Evolutionary conservation across 148 eudicot species (phyloP), one percentile per base, ranked within the genome.

Genomic region (Oxyria digyna): DNA sequence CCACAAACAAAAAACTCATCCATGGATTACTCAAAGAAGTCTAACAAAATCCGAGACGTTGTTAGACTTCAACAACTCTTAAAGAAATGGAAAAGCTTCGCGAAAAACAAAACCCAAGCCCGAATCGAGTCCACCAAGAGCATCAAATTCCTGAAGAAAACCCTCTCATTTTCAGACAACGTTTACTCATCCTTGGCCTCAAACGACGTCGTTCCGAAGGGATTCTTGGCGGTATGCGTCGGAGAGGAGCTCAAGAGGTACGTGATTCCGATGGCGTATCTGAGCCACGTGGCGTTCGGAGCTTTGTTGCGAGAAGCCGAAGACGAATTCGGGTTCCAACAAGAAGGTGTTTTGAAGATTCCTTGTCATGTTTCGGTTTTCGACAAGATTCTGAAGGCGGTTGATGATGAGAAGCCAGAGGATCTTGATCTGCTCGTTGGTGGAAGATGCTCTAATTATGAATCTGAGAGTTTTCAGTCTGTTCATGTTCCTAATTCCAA

Each of bases 301-400:
- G 70, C 81, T 15, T 66, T 93, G 0, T 78, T 93, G 0, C 73
- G 85, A 73, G 91, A 93, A 74, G 98, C 98, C 1, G 98, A 93
- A 59, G 98, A 93, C 32, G 96, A 93, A 71, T 93, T 93, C 42
- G 98, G 98, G 2, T 93, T 93, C 69, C 90, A 93, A 40, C 91
- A 89, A 75, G 88, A 87, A 33, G 96, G 98, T 0, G 87, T 93
- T 8, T 84, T 93, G 26, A 83, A 79, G 83, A 82, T 93, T 62
- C 98, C 98, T 0, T 93, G 96, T 29, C 75, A 84, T 8, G 96
- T 85, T 10, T 49, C 79, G 0, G 21, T 90, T 8, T 93, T 93
- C 41, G 86, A 87, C 78, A 86, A 73, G 72, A 78, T 93, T 17
- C 70, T 93, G 71, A 83, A 85, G 71, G 71, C 82, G 84, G 85